These are phyloP conservation scores for Saprolegnia diclina DNA, from an alignment of 352 stramenopile genomes.

Conservation along the genomic window DNA sequence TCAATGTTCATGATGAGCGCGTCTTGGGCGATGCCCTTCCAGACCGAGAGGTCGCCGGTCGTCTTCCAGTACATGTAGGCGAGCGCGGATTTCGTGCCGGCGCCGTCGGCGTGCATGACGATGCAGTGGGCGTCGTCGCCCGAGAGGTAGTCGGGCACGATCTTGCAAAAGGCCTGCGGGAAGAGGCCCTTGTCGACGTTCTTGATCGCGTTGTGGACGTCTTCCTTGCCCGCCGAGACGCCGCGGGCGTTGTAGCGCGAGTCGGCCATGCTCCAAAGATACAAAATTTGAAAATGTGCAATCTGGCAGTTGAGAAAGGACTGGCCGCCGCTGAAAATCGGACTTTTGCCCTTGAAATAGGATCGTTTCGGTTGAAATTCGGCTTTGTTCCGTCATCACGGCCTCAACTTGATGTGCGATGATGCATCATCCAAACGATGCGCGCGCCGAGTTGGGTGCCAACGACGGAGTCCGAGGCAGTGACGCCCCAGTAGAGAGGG, in stretches of 20 bases:
- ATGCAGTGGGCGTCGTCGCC: slow-evolving; percentile 32
- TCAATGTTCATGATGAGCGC: slow-evolving; percentile 40
- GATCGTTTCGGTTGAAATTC: not conserved
- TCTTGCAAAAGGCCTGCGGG: slow-evolving; percentile 38
- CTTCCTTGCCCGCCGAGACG: slow-evolving; percentile 35
- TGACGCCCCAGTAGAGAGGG: no score
- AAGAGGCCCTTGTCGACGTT: slow-evolving; percentile 40
- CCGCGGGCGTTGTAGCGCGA: slow-evolving; percentile 31
- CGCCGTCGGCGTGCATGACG: slow-evolving; percentile 39
- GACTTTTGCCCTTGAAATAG: not conserved
- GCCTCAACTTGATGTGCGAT: not conserved
- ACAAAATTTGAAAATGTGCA: not conserved
- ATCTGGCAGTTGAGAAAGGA: not conserved
- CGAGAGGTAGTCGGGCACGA: slow-evolving; percentile 33
- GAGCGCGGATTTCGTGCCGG: slow-evolving; percentile 34
- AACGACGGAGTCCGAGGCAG: no score
- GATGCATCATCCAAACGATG: not conserved
- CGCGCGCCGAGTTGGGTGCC: not conserved
- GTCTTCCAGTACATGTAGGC: slow-evolving; percentile 44
- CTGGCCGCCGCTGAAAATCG: not conserved
- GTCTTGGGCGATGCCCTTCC: slow-evolving; percentile 40
- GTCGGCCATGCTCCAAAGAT: slow-evolving; percentile 19
- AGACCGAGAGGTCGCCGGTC: slow-evolving; percentile 35
- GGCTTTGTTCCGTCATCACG: not conserved
- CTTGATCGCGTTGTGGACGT: slow-evolving; percentile 37